These are phyloP conservation scores for Austropuccinia psidii DNA, from an alignment of 1,284 basidiomycete species.

Conservation along the genomic window DNA sequence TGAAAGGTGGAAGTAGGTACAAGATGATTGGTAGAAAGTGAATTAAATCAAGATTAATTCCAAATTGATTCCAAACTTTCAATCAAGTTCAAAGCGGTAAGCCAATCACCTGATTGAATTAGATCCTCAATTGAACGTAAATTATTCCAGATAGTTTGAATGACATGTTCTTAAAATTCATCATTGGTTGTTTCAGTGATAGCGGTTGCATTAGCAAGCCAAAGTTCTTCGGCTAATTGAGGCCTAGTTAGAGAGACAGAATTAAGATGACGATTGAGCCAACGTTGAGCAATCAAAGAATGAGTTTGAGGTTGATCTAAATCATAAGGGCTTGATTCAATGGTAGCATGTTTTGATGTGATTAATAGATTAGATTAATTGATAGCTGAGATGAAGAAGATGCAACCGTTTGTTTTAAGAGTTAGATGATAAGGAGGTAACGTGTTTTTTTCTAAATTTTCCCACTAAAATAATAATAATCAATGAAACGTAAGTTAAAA, in stretches of 20 bases:
- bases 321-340: conserved; percentile 47
- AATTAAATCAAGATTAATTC: no score
- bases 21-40: no score
- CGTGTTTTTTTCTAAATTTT: conserved; percentile 63
- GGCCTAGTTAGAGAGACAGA: conserved; percentile 61
- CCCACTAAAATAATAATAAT: conserved; percentile 60
- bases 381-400: conserved; percentile 89
- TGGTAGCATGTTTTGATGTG: conserved; percentile 86
- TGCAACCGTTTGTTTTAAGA: conserved; percentile 94
- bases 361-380: conserved; percentile 67
- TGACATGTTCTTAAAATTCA: conserved; percentile 92
- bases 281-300: conserved; percentile 68
- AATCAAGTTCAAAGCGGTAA: no score
- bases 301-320: conserved; percentile 52
- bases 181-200: conserved; percentile 87
- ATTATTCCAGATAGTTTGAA: no score
- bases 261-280: conserved; percentile 69
- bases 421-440: conserved; percentile 76
- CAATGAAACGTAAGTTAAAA: conserved; percentile 4
- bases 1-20: no score
- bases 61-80: no score
- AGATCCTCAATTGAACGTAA: no score
- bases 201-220: conserved; percentile 78
- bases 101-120: no score
- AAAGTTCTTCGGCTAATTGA: conserved; percentile 67